Percentiles rank a stretch among this genome's conserved stretches.
These are phyloP conservation scores for Aspergillus bertholletiae DNA, from an alignment of 495 filamentous ascomycete genomes.

Conservation along the genomic window DNA sequence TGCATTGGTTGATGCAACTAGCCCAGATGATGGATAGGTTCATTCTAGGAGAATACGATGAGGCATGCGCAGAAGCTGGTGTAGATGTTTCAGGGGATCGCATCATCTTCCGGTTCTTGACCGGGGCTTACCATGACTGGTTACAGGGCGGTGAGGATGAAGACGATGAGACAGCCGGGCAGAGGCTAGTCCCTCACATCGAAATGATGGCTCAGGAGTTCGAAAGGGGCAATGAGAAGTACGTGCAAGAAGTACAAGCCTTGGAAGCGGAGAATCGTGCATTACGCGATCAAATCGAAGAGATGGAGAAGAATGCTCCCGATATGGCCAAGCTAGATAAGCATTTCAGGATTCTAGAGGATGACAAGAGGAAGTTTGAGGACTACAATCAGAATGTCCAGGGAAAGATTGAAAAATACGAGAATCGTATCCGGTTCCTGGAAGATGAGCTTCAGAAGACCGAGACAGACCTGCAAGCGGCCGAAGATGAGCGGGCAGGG, in stretches of 20 bases:
- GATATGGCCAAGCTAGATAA: constrained; percentile 80
- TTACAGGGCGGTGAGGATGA: constrained; percentile 75
- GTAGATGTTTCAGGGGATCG: constrained; percentile 83
- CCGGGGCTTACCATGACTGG: constrained; percentile 88
- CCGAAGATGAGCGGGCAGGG: constrained; percentile 73
- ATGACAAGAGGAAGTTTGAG: constrained; percentile 88
- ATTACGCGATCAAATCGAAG: constrained; percentile 78
- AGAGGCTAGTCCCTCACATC: constrained; percentile 74
- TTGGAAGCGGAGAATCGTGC: constrained; percentile 79
- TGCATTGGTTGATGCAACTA: constrained; percentile 99
- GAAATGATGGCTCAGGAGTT: constrained; percentile 88
- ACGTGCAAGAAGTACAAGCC: constrained; percentile 73
- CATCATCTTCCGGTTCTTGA: constrained; percentile 90
- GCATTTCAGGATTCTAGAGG: constrained; percentile 80
- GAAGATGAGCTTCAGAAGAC: constrained; percentile 77
- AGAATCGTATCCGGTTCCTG: constrained; percentile 68
- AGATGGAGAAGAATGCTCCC: constrained; percentile 77
- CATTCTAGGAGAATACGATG: constrained; percentile 70
- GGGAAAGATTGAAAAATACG: constrained; percentile 79
- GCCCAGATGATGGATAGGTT: constrained; percentile 87
- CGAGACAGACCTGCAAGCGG: constrained; percentile 69
- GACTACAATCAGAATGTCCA: constrained; percentile 80
- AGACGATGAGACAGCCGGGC: constrained; percentile 73
- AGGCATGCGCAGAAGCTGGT: constrained; percentile 81
- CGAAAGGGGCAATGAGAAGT: constrained; percentile 73